Percentiles rank a stretch among this genome's conserved stretches.
These are phyloP conservation scores for Boletus reticuloceps DNA, from an alignment of 768 basidiomycete species.

Conservation along the genomic window DNA sequence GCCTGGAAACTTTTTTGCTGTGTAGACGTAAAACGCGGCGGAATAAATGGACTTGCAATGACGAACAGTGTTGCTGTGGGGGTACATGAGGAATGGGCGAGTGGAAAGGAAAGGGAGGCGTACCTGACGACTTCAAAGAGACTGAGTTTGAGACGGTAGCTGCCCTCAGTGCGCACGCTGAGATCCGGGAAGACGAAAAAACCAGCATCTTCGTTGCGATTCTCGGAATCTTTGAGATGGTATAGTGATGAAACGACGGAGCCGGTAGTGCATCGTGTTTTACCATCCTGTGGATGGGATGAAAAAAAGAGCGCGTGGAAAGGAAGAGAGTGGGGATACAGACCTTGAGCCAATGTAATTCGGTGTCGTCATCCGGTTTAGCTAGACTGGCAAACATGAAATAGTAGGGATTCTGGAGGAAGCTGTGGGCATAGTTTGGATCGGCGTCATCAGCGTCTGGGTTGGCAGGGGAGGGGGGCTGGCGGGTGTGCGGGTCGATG, in stretches of 20 bases:
- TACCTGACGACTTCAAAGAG: constrained; percentile 92
- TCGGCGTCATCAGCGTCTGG: constrained; percentile 34
- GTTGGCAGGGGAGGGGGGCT: constrained; percentile 27
- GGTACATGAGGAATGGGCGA: background rate
- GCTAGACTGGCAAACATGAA: constrained; percentile 94
- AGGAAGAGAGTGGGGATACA: background rate
- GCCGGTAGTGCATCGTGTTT: constrained; percentile 89
- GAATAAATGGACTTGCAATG: constrained; percentile 92
- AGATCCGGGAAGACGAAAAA: constrained; percentile 98
- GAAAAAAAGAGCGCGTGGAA: background rate
- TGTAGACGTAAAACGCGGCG: constrained; percentile 89
- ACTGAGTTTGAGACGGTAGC: constrained; percentile 67
- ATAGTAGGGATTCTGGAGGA: constrained; percentile 90
- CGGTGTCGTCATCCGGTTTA: constrained; percentile 84
- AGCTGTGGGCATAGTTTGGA: constrained; percentile 51
- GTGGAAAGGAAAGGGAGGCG: constrained; percentile 23
- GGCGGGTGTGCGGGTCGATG: constrained; percentile 55
- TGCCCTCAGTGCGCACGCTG: constrained; percentile 88
- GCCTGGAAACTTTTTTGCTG: constrained; percentile 94
- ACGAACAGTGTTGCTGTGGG: constrained; percentile 69
- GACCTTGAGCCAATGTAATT: constrained; percentile 84
- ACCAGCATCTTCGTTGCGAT: constrained; percentile 68
- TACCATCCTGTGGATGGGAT: constrained; percentile 61
- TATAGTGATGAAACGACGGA: constrained; percentile 88
- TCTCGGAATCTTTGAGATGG: constrained; percentile 78